Percentiles rank a stretch among this genome's conserved stretches.
Evolutionary conservation across 192 early-diverging fungal species (phyloP).

Genomic region (Bifiguratus adelaidae): DNA sequence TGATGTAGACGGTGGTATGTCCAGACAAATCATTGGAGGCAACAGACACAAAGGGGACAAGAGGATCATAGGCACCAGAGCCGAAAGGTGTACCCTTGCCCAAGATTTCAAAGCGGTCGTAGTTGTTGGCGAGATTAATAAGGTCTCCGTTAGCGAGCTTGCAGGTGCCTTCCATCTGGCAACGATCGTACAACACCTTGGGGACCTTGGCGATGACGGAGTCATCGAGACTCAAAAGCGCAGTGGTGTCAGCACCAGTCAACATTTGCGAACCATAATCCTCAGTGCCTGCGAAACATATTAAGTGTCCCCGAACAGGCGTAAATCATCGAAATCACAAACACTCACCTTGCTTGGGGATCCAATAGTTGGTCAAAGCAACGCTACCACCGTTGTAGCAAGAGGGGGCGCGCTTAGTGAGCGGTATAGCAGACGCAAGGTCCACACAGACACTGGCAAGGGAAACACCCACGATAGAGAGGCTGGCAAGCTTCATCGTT

Average conservation of each 20-base stretch:
- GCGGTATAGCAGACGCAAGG: too few relatives aligned
- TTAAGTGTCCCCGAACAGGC: too few relatives aligned
- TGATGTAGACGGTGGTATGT: conserved; percentile 13
- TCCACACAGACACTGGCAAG: too few relatives aligned
- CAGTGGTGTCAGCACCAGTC: neutral
- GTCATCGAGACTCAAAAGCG: neutral
- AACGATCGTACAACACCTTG: neutral
- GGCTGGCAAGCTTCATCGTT: too few relatives aligned
- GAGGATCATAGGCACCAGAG: neutral
- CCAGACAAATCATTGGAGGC: conserved; percentile 20
- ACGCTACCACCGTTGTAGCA: conserved; percentile 6
- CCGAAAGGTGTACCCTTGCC: neutral
- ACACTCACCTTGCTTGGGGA: conserved; percentile 19
- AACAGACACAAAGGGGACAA: conserved; percentile 21
- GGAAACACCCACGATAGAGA: too few relatives aligned
- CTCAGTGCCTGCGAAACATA: too few relatives aligned
- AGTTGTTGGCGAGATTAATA: neutral
- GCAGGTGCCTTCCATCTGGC: conserved; percentile 1
- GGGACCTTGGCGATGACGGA: conserved; percentile 2
- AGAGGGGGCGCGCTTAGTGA: too few relatives aligned
- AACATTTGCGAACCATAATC: conserved; percentile 3
- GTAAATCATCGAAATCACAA: too few relatives aligned
- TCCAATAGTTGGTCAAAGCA: conserved; percentile 15
- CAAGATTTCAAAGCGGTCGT: conserved; percentile 4
- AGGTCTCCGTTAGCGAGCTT: neutral